A percentile compares a stretch with the other conserved stretches of the same genome.
phyloP scores from a whole-genome alignment of 371 early-diverging fungal genomes.

The Chytridium lagenaria region DNA sequence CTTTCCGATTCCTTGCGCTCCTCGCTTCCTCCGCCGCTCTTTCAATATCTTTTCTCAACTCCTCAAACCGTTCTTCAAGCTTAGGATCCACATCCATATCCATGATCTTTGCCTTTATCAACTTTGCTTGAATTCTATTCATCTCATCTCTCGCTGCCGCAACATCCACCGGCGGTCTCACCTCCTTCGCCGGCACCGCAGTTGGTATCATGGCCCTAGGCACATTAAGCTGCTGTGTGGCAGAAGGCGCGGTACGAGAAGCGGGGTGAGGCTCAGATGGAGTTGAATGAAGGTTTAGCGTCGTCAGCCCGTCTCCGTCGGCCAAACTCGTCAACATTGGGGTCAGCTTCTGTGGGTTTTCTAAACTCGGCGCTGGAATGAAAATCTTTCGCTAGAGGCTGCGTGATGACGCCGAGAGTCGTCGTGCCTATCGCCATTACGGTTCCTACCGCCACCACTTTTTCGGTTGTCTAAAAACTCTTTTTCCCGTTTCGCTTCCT shows the following conservation, averaged over 20 bases:
- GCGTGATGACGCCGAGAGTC: background rate
- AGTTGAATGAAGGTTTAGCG: conserved; percentile 7
- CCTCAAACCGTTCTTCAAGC: conserved; percentile 74
- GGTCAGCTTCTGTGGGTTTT: conserved; percentile 12
- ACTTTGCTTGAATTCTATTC: conserved; percentile 84
- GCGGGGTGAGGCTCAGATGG: background rate
- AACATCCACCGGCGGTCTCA: conserved; percentile 34
- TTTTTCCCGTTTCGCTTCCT: conserved; percentile 71
- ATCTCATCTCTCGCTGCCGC: conserved; percentile 66
- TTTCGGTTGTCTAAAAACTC: conserved; percentile 62
- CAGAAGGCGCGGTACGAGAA: background rate
- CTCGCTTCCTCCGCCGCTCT: conserved; percentile 25
- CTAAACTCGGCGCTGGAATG: conserved; percentile 16
- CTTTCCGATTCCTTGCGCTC: conserved; percentile 1
- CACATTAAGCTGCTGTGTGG: conserved; percentile 31
- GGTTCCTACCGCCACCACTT: background rate
- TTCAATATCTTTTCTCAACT: background rate
- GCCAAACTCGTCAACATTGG: conserved; percentile 51
- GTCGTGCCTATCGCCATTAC: background rate
- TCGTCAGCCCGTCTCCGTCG: conserved; percentile 26
- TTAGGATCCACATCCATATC: conserved; percentile 67
- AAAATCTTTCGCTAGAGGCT: background rate
- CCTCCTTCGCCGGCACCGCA: conserved; percentile 16
- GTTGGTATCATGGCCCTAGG: conserved; percentile 19
- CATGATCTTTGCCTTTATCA: conserved; percentile 80